Evolutionary conservation across 805 yeast genomes (phyloP).

Genomic region (Ogataea pignaliae): DNA sequence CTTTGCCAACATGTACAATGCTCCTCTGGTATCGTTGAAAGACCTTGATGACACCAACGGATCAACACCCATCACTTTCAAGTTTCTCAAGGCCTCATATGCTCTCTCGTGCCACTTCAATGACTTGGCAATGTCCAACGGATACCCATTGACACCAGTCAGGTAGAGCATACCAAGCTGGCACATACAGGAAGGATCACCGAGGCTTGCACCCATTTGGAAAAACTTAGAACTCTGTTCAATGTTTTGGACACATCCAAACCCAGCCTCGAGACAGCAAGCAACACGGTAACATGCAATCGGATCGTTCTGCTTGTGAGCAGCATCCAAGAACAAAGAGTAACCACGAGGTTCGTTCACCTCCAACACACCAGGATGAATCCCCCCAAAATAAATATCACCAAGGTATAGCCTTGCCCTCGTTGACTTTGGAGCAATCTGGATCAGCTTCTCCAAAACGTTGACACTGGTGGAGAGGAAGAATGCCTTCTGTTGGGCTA

Average conservation of each 20-base stretch:
- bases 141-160: slow-evolving; percentile 32
- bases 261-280: slow-evolving; percentile 65
- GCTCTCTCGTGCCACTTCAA: slow-evolving; percentile 27
- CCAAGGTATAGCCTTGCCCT: slow-evolving; percentile 60
- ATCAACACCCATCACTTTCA: slow-evolving; percentile 27
- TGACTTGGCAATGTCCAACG: slow-evolving; percentile 24
- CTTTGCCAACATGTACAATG: slow-evolving; percentile 32
- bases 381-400: slow-evolving; percentile 49
- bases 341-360: slow-evolving; percentile 59
- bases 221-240: slow-evolving; percentile 51
- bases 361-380: slow-evolving; percentile 44
- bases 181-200: slow-evolving; percentile 66
- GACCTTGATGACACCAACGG: slow-evolving; percentile 31
- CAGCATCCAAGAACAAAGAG: slow-evolving; percentile 55
- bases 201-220: slow-evolving; percentile 55
- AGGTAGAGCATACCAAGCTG: slow-evolving; percentile 64
- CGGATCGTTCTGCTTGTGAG: slow-evolving; percentile 46
- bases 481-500: slow-evolving; percentile 47
- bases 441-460: slow-evolving; percentile 51
- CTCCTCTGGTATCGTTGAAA: slow-evolving; percentile 30
- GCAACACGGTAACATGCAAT: slow-evolving; percentile 67
- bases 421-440: slow-evolving; percentile 42
- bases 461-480: slow-evolving; percentile 57
- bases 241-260: slow-evolving; percentile 42
- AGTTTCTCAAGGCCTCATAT: slow-evolving; percentile 19